A percentile compares a stretch with the other conserved stretches of the same genome.
Conservation (phyloP, 139 green algal species). For the Volvox africanus region DNA sequence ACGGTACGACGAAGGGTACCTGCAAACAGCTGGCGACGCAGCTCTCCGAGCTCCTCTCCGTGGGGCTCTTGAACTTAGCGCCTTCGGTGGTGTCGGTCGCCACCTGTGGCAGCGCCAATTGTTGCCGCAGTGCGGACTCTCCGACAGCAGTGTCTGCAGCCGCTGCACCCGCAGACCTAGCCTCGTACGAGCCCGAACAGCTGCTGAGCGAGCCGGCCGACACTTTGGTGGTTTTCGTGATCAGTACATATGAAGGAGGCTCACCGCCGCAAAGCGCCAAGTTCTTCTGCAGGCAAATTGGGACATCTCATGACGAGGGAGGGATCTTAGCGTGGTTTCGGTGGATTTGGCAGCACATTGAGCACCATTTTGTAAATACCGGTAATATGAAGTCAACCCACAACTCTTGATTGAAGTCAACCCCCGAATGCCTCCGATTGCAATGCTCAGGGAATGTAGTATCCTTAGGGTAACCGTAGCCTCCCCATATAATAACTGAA, state of each 20-base stretch:
- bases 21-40: not conserved
- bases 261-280: slow-evolving; percentile 56
- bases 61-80: not conserved
- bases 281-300: slow-evolving; percentile 66
- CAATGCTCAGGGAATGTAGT: too few relatives aligned
- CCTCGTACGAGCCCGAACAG: slow-evolving; percentile 51
- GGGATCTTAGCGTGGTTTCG: too few relatives aligned
- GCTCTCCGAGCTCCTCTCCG: not conserved
- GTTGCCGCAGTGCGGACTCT: not conserved
- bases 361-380: too few relatives aligned
- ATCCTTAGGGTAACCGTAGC: too few relatives aligned
- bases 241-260: slow-evolving; percentile 72
- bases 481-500: too few relatives aligned
- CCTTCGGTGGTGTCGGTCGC: not conserved
- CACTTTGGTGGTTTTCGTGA: slow-evolving; percentile 61
- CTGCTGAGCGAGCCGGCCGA: slow-evolving; percentile 26
- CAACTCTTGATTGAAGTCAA: too few relatives aligned
- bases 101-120: not conserved
- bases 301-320: too few relatives aligned
- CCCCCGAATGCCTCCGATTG: too few relatives aligned
- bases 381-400: too few relatives aligned
- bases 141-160: not conserved
- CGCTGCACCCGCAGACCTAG: not conserved
- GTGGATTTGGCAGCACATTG: too few relatives aligned
- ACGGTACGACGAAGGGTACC: slow-evolving; percentile 23